Evolutionary conservation across 1,284 basidiomycete species (phyloP).

Genomic region (Athelia psychrophila): DNA sequence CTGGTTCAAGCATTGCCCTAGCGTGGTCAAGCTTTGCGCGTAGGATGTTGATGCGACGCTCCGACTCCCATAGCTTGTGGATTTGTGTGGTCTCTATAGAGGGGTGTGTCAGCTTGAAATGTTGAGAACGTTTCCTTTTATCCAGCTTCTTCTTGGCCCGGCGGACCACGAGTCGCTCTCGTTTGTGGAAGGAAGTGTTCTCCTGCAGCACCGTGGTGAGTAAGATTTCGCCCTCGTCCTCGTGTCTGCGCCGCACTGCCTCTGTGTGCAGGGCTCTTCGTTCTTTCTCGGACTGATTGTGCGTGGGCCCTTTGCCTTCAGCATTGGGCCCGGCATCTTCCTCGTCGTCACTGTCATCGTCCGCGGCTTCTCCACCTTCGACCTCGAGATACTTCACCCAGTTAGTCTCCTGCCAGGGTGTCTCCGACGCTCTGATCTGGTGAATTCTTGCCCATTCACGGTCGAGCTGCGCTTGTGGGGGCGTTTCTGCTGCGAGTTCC

Average conservation of each 20-base stretch:
- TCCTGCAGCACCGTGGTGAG: neutral
- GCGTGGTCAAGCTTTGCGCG: neutral
- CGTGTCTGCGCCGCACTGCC: neutral
- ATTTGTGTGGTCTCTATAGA: neutral
- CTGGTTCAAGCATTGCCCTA: neutral
- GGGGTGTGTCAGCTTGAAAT: neutral
- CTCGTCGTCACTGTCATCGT: neutral
- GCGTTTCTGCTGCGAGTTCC: neutral
- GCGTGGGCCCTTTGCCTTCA: neutral
- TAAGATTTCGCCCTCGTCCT: neutral
- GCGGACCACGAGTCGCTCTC: neutral
- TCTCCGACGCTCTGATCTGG: neutral
- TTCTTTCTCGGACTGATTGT: neutral
- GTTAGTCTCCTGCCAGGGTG: neutral
- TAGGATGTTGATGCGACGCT: neutral
- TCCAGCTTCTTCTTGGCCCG: neutral
- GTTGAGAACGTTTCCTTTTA: neutral
- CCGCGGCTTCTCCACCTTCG: neutral
- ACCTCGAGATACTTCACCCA: neutral
- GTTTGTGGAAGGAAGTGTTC: neutral
- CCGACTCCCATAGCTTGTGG: neutral
- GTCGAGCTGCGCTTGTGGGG: neutral
- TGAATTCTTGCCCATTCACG: neutral
- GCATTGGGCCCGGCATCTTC: neutral
- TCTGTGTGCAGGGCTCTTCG: neutral